These are phyloP conservation scores for Gracilaria domingensis DNA, from an alignment of 23 red algal genomes.

Conservation along the genomic window DNA sequence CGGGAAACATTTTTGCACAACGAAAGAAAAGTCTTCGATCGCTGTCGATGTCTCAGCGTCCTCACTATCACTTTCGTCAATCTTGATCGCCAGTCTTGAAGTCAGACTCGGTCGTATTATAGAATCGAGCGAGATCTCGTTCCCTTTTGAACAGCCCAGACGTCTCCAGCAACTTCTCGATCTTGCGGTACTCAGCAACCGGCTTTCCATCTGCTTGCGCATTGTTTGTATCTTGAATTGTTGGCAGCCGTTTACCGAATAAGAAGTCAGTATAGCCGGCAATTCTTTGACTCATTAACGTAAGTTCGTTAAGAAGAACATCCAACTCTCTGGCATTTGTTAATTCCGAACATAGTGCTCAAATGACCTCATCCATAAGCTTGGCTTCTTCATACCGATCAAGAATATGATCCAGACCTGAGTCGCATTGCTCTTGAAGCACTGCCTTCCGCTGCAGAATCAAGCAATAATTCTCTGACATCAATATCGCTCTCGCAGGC, in stretches of 20 bases:
- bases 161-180: slow-evolving; percentile 39
- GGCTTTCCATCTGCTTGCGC: neutral
- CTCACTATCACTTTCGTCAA: slow-evolving; percentile 69
- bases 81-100: slow-evolving; percentile 80
- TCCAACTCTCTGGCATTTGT: slow-evolving; percentile 80
- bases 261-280: slow-evolving; percentile 84
- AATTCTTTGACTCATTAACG: slow-evolving; percentile 79
- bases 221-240: neutral
- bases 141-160: slow-evolving; percentile 45
- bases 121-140: slow-evolving; percentile 55
- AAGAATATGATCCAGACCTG: slow-evolving; percentile 50
- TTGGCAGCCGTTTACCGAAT: neutral
- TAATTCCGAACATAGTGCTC: slow-evolving; percentile 39
- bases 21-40: slow-evolving; percentile 95
- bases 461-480: slow-evolving; percentile 60
- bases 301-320: slow-evolving; percentile 78
- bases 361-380: slow-evolving; percentile 48
- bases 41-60: slow-evolving; percentile 79
- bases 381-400: slow-evolving; percentile 63
- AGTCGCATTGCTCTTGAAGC: slow-evolving; percentile 77
- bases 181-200: neutral
- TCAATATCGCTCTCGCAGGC: slow-evolving; percentile 42
- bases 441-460: neutral
- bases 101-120: slow-evolving; percentile 81
- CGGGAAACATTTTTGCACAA: slow-evolving; percentile 89